Evolutionary conservation across 768 basidiomycete species (phyloP), one percentile per base, ranked within the genome.

Genomic region (Tricholoma flavovirens): DNA sequence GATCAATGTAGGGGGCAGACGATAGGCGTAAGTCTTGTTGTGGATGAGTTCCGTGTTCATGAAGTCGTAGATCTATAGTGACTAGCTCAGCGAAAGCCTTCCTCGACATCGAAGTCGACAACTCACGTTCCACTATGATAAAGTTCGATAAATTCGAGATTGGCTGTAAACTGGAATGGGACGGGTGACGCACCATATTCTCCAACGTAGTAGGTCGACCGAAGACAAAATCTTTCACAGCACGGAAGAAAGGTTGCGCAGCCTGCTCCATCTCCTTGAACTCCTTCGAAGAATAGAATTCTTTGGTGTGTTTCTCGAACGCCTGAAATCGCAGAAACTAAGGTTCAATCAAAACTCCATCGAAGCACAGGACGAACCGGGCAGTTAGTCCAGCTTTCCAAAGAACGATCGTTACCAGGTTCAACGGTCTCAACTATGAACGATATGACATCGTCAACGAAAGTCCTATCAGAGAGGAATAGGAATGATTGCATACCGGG

Each of bases 401-500:
- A 75, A 21, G 88, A 88, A 64, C 88, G 83, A 67, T 91, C 88
- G 60, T 91, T 89, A 53, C 78, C 80, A 26, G 90, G 87, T 68
- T 91, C 89, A 49, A 93, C 86, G n/a, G 90, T 90, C 75, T 92
- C 87, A 29, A 91, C 88, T 84, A 54, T 19, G n/a, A 43, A 30
- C 19, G n/a, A 12, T 49, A 15, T 17, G 6, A 15, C 43, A 48
- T n/a, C 43, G 46, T 50, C 53, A 64, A 24, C 56, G 33, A 30
- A 36, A n/a, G n/a, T 17, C 19, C n/a, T 8, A 9, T 30, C n/a
- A 8, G 17, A 45, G 0, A 48, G 43, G 29, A n/a, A 51, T 9
- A 54, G 10, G 33, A 57, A 29, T 19, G 10, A 24, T 59, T 19
- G 70, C 73, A 49, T 57, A 82, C 86, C 79, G n/a, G 91, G 88